Base-by-base conservation (phyloP, 192 early-diverging fungal species). In the Entomortierella lignicola region DNA sequence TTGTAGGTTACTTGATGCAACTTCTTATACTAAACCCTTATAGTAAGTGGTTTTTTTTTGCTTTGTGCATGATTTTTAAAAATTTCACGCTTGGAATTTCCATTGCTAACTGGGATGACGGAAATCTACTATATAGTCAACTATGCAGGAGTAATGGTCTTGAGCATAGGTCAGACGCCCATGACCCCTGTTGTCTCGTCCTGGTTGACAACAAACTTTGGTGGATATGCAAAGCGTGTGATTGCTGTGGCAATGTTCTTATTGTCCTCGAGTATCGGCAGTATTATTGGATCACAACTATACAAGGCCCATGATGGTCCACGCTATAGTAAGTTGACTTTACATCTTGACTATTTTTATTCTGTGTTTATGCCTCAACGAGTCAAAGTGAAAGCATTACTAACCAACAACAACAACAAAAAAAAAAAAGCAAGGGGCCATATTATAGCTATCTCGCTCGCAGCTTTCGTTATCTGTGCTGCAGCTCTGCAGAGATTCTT, bases 171-270 rank as follows among this genome's bases (percentile, higher is more conserved):
- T 1, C 73, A 77, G 21, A 69, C 73, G 34, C 65, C 73, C 1
- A 25, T 63, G 15, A 69, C 66, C 2, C 73, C 73, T 0, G 63
- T 77, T 26, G 59, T 69, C 21, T 66, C 73, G 0, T 63, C 73
- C 2, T 77, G 73, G 73, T 13, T 77, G 34, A 77, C 73, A n/a
- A 77, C 73, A 2, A 77, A 77, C 42, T 27, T 77, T 2, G 73
- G 73, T 21, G 73, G 73, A 0, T 69, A 77, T 27, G 64, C 73
- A 0, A 77, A 77, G 17, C 64, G 73, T 0, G 64, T 52, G 2
- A 54, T 63, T 21, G 27, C 73, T n/a, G 55, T 77, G 7, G 66
- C 65, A 13, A 62, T 77, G 60, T 77, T 63, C 54, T 26, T 69
- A 21, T 15, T 77, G 5, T 67, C 66, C 4, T 68, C 65, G 2